Base-by-base conservation (phyloP, 108 stramenopile genomes). In the Craspedostauros australis region DNA sequence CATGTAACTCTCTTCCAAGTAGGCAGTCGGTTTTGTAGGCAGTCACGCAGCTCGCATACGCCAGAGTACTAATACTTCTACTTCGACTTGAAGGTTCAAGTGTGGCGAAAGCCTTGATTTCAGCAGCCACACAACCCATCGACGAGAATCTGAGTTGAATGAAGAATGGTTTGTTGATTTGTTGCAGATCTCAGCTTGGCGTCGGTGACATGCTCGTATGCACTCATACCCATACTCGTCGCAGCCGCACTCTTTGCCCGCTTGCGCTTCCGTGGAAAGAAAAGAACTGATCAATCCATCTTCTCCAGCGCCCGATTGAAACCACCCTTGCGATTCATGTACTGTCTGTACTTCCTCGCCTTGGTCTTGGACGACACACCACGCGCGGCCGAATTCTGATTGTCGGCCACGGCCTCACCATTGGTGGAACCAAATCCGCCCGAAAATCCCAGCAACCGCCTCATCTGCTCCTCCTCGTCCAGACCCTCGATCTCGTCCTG, bases 241-340 rank as follows among this genome's bases (percentile, higher is more conserved):
- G n/a, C n/a, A n/a, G n/a, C 43, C 15, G 19, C 43, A 15, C 21
- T 44, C 0, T 44, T 12, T 44, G 12, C 15, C 9, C 21, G 43
- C 21, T 44, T 16, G 21, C 16, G 43, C 0, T 18, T 12, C 12
- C 1, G 43, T 12, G 15, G 43, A 20, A 11, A 44, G 15, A 18
- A 44, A 44, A 33, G 4, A 15, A 1, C 12, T 2, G n/a, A 50
- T 44, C 59, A 94, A 31, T 75, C 62, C 82, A 88, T 88, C 57
- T 93, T 87, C 42, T 94, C 95, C 55, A 96, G 69, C n/a, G 88
- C 82, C 16, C 90, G 57, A 58, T 96, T 94, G 72, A 96, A 96
- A 25, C 95, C 95, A 50, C 82, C 57, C 48, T 69, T 93, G 42
- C 94, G 68, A 69, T 97, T 96, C 98, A 99, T 99, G 73, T 99